phyloP scores from a whole-genome alignment of 495 filamentous ascomycete genomes.

The Lasiosphaeria miniovina region DNA sequence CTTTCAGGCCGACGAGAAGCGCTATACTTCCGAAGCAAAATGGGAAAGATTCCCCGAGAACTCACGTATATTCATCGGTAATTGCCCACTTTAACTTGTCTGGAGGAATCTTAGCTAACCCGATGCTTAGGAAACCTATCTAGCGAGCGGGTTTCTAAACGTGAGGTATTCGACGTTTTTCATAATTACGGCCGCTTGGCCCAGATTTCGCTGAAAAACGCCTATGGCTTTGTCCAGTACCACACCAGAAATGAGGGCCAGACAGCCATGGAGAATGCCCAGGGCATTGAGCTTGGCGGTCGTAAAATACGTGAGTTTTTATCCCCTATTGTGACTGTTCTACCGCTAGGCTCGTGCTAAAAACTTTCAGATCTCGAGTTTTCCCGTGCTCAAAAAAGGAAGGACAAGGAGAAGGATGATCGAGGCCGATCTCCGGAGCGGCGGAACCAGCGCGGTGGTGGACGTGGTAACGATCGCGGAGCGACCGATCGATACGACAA shows the following conservation, averaged over 20 bases:
- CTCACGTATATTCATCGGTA: slow-evolving; percentile 89
- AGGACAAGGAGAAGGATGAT: slow-evolving; percentile 59
- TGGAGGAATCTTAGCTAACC: slow-evolving; percentile 3
- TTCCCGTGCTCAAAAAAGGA: slow-evolving; percentile 77
- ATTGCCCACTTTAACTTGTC: slow-evolving; percentile 32
- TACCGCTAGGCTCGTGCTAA: slow-evolving; percentile 13
- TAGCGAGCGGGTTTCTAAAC: slow-evolving; percentile 88
- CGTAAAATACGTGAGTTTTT: slow-evolving; percentile 82
- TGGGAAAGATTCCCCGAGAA: slow-evolving; percentile 91
- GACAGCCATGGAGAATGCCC: slow-evolving; percentile 68
- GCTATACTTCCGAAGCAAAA: slow-evolving; percentile 39
- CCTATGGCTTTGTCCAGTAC: slow-evolving; percentile 96
- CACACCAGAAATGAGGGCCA: slow-evolving; percentile 70
- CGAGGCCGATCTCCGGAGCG: slow-evolving; percentile 33
- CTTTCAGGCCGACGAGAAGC: slow-evolving; percentile 75
- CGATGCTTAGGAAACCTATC: slow-evolving; percentile 76
- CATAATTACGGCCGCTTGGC: slow-evolving; percentile 81
- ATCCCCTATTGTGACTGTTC: slow-evolving; percentile 5
- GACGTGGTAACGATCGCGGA: slow-evolving; percentile 6
- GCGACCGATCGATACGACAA: slow-evolving; percentile 41
- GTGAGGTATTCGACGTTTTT: slow-evolving; percentile 88
- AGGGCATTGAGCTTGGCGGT: slow-evolving; percentile 74
- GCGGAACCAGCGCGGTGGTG: slow-evolving; percentile 18
- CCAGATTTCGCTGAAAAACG: slow-evolving; percentile 94
- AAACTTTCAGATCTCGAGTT: slow-evolving; percentile 76